A percentile compares a stretch with the other conserved stretches of the same genome.
Evolutionary conservation across 2,329 filamentous ascomycete genomes (phyloP).

Genomic region (Hyphodiscus sp.): DNA sequence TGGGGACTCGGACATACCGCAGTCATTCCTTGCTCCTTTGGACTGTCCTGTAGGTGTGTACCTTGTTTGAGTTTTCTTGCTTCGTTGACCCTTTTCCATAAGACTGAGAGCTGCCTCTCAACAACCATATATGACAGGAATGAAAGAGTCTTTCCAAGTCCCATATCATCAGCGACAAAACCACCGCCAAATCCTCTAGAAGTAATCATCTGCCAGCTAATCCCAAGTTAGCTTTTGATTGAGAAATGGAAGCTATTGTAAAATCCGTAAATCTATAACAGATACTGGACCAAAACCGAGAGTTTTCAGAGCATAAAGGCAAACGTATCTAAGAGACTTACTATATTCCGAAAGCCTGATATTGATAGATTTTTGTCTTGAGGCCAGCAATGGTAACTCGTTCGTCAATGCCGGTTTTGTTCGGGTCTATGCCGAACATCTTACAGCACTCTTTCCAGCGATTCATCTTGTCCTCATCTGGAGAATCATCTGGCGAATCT

Average conservation of each 20-base stretch:
- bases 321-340: too few relatives aligned
- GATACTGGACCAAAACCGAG: too few relatives aligned
- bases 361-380: constrained; percentile 16
- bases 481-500: not conserved
- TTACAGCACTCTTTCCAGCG: constrained; percentile 16
- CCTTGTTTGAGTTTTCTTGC: not conserved
- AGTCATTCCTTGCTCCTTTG: not conserved
- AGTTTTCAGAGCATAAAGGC: too few relatives aligned
- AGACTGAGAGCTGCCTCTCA: constrained; percentile 15
- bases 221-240: too few relatives aligned
- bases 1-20: constrained; percentile 4
- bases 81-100: constrained; percentile 9
- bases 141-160: constrained; percentile 47
- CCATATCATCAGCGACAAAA: constrained; percentile 52
- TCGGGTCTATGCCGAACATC: constrained; percentile 14
- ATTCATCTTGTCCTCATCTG: not conserved
- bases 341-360: constrained; percentile 18
- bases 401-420: constrained; percentile 3
- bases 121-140: constrained; percentile 38
- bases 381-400: constrained; percentile 12
- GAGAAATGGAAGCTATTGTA: too few relatives aligned
- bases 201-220: constrained; percentile 16
- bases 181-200: constrained; percentile 50
- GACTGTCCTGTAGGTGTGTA: constrained; percentile 3
- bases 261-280: too few relatives aligned